Conservation (phyloP, 116 monocot genomes). For the Papilionanthe hybrid region DNA sequence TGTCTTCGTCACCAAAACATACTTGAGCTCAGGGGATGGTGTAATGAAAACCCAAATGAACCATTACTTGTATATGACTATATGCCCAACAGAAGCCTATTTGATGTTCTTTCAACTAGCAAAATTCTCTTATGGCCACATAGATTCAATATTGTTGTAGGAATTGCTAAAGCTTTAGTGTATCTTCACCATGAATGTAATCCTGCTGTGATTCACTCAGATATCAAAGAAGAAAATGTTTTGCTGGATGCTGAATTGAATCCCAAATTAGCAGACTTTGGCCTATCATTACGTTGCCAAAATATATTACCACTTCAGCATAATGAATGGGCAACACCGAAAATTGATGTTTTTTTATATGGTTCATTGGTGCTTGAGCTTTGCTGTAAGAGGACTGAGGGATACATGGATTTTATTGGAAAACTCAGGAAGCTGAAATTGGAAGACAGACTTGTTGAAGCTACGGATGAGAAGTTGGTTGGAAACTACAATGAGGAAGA, state of each 20-base stretch:
- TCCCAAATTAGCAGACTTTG: constrained; percentile 73
- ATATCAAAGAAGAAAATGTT: constrained; percentile 78
- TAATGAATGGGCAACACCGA: constrained; percentile 64
- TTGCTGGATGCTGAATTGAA: constrained; percentile 65
- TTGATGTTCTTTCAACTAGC: constrained; percentile 39
- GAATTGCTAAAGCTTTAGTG: constrained; percentile 48
- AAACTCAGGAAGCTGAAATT: constrained; percentile 63
- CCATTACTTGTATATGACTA: constrained; percentile 81
- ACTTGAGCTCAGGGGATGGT: constrained; percentile 79
- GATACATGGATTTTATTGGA: constrained; percentile 55
- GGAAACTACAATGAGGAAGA: constrained; percentile 48
- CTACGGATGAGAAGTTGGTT: constrained; percentile 40
- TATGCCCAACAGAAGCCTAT: constrained; percentile 92
- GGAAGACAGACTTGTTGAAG: constrained; percentile 45
- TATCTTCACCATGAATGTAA: constrained; percentile 84
- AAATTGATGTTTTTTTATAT: constrained; percentile 76
- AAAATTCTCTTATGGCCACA: constrained; percentile 36
- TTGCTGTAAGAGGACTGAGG: constrained; percentile 38
- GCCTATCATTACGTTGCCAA: constrained; percentile 50
- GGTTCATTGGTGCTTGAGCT: constrained; percentile 71
- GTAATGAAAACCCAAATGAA: constrained; percentile 53
- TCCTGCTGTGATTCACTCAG: constrained; percentile 71
- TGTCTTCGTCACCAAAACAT: constrained; percentile 67
- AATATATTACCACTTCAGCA: too few species aligned
- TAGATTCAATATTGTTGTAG: constrained; percentile 46